A percentile compares a stretch with the other conserved stretches of the same genome.
Evolutionary conservation across 352 stramenopile species (phyloP).

Genomic region (Blastocystis sp.): DNA sequence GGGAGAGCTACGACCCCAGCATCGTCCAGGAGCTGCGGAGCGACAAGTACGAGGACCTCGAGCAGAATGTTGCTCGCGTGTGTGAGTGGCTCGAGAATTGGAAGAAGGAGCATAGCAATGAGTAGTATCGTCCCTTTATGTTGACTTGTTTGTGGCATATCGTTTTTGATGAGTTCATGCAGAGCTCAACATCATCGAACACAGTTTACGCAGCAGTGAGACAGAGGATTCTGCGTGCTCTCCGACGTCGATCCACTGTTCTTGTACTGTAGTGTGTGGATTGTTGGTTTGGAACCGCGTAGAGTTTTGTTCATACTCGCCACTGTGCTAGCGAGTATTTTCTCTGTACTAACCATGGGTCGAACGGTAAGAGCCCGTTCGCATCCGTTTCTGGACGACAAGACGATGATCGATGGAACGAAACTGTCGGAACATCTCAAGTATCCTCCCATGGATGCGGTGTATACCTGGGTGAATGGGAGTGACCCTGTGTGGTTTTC

Average conservation of each 20-base stretch:
- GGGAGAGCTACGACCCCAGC: constrained; percentile 79
- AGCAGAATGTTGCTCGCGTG: constrained; percentile 81
- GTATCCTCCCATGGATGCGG: constrained; percentile 74
- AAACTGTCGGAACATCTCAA: background rate
- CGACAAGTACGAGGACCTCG: constrained; percentile 86
- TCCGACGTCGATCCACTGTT: too few species aligned
- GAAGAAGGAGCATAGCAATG: constrained; percentile 64
- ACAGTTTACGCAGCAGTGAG: too few species aligned
- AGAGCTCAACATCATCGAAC: too few species aligned
- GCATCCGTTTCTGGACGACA: too few species aligned
- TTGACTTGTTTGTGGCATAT: constrained; percentile 11
- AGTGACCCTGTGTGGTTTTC: constrained; percentile 77
- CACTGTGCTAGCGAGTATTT: background rate
- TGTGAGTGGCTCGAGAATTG: constrained; percentile 81
- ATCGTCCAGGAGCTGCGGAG: constrained; percentile 87
- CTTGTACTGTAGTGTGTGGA: too few species aligned
- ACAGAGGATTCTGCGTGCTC: too few species aligned
- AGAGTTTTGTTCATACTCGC: too few species aligned
- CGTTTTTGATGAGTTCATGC: background rate
- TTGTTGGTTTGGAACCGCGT: too few species aligned
- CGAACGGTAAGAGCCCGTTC: too few species aligned
- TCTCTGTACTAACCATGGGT: background rate
- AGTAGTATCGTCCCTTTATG: constrained; percentile 45
- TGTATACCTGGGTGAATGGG: constrained; percentile 91
- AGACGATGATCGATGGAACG: background rate